phyloP scores from a whole-genome alignment of 2,329 filamentous ascomycete genomes.

The Microdochium nivale region DNA sequence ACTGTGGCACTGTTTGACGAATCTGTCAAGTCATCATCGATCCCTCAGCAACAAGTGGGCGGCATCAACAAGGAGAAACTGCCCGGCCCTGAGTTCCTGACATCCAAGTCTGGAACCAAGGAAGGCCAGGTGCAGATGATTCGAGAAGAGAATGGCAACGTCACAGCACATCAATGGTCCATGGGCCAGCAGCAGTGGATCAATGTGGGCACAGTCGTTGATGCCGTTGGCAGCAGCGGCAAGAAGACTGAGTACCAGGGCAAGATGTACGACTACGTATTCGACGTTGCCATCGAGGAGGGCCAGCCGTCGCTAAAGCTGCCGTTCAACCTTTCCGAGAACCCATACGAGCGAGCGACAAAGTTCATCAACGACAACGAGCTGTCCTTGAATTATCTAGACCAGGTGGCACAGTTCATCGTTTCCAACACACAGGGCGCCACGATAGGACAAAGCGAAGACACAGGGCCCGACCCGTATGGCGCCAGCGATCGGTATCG shows the following conservation, averaged over 20 bases:
- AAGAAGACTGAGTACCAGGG: slow-evolving; percentile 70
- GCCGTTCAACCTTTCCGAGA: slow-evolving; percentile 88
- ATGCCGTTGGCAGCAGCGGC: slow-evolving; percentile 74
- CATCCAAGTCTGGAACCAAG: slow-evolving; percentile 78
- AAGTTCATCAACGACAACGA: slow-evolving; percentile 89
- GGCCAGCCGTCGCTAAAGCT: slow-evolving; percentile 87
- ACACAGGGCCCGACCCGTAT: slow-evolving; percentile 57
- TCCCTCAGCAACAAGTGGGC: slow-evolving; percentile 77
- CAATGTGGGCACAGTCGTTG: slow-evolving; percentile 89
- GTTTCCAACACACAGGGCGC: slow-evolving; percentile 81
- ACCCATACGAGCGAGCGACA: slow-evolving; percentile 83
- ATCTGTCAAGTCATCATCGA: slow-evolving; percentile 72
- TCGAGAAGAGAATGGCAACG: slow-evolving; percentile 66
- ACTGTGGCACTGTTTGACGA: slow-evolving; percentile 70
- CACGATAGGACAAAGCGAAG: slow-evolving; percentile 58
- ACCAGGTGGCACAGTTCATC: slow-evolving; percentile 91
- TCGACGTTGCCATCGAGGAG: slow-evolving; percentile 93
- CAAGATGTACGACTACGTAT: slow-evolving; percentile 91
- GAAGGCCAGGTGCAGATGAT: slow-evolving; percentile 96
- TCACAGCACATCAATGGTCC: slow-evolving; percentile 88
- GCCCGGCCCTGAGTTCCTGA: slow-evolving; percentile 79
- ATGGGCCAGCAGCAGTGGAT: slow-evolving; percentile 65
- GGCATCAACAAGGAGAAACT: slow-evolving; percentile 87
- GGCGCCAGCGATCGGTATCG: slow-evolving; percentile 72
- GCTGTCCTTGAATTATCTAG: slow-evolving; percentile 76